Percentiles rank a stretch among this genome's conserved stretches.
These are phyloP conservation scores for Starmerella floris DNA, from an alignment of 805 yeast genomes.

Conservation along the genomic window DNA sequence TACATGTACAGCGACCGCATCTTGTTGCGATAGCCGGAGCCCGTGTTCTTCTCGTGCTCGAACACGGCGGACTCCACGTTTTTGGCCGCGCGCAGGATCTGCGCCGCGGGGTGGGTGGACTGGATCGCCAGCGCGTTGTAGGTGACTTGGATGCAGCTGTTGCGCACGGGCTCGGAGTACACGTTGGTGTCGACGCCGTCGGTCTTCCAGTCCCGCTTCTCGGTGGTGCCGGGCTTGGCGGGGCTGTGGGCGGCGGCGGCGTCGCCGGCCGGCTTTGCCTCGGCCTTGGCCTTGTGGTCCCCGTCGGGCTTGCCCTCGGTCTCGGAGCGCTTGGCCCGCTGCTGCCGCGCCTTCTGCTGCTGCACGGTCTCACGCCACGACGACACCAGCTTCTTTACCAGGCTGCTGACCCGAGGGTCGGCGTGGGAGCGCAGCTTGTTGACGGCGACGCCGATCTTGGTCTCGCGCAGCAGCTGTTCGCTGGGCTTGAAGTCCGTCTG, in stretches of 20 bases:
- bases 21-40: slow-evolving; percentile 56
- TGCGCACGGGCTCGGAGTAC: slow-evolving; percentile 67
- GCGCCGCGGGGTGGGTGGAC: slow-evolving; percentile 44
- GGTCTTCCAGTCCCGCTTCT: slow-evolving; percentile 42
- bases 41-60: slow-evolving; percentile 42
- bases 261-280: background rate
- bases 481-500: slow-evolving; percentile 68
- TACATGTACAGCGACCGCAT: slow-evolving; percentile 79
- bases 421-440: slow-evolving; percentile 69
- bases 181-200: slow-evolving; percentile 65
- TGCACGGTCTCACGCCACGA: slow-evolving; percentile 83
- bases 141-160: slow-evolving; percentile 67
- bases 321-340: slow-evolving; percentile 4
- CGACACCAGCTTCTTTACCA: slow-evolving; percentile 72
- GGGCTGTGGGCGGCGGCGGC: background rate
- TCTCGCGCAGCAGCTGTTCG: slow-evolving; percentile 74
- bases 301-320: background rate
- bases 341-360: slow-evolving; percentile 24
- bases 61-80: slow-evolving; percentile 64
- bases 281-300: background rate
- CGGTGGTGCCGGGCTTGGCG: background rate
- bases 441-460: slow-evolving; percentile 94
- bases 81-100: slow-evolving; percentile 49
- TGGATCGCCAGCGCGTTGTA: slow-evolving; percentile 85
- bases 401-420: slow-evolving; percentile 43